These are phyloP conservation scores for Berberis thunbergii DNA, from an alignment of 164 flowering plant genomes.

Conservation along the genomic window DNA sequence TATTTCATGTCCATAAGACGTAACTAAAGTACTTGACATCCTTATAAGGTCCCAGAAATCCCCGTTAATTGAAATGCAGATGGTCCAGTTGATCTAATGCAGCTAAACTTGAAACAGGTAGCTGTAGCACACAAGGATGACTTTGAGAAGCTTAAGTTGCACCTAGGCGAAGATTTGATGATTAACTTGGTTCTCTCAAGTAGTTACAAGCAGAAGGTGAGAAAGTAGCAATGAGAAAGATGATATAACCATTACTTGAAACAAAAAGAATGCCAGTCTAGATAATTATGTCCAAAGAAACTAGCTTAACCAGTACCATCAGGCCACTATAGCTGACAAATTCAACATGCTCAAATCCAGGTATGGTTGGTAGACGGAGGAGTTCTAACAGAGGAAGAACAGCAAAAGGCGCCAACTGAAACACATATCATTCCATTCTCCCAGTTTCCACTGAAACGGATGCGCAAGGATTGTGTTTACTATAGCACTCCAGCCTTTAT, in stretches of 20 bases:
- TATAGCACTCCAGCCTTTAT: conserved; percentile 49
- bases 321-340: not conserved
- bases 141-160: conserved; percentile 15
- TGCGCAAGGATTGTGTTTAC: conserved; percentile 49
- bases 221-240: not conserved
- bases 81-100: not conserved
- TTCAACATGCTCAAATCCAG: conserved; percentile 12
- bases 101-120: conserved; percentile 10
- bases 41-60: too few species aligned
- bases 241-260: not conserved
- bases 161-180: conserved; percentile 5
- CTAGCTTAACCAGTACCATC: not conserved
- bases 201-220: conserved; percentile 11
- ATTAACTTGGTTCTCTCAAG: conserved; percentile 10
- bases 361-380: conserved; percentile 53
- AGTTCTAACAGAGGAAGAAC: conserved; percentile 28
- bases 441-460: conserved; percentile 30
- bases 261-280: not conserved
- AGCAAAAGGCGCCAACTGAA: conserved; percentile 33
- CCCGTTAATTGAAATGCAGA: too few species aligned
- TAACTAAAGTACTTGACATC: too few species aligned
- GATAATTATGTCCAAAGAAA: not conserved
- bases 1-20: too few species aligned
- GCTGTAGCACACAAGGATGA: conserved; percentile 9
- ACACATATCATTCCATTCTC: conserved; percentile 43